These are phyloP conservation scores for Neocatenulostroma microsporum DNA, from an alignment of 2,329 filamentous ascomycete genomes.

Conservation along the genomic window DNA sequence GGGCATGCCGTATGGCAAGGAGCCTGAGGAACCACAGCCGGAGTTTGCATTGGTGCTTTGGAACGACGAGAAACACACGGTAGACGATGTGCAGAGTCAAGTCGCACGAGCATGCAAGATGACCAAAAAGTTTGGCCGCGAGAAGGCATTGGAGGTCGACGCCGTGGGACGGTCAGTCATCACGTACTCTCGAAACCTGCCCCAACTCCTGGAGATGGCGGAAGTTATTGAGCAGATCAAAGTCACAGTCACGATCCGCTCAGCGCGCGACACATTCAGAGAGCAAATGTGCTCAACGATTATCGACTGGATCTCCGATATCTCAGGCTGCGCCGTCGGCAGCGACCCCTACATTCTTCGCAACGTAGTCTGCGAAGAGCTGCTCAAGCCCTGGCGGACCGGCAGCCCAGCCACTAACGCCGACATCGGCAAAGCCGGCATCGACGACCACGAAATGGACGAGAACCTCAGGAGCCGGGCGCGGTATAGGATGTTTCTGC, in stretches of 20 bases:
- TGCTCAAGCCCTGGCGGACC: conserved; percentile 77
- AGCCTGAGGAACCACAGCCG: conserved; percentile 52
- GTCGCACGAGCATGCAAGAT: conserved; percentile 82
- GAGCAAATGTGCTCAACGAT: conserved; percentile 99
- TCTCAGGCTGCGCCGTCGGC: conserved; percentile 79
- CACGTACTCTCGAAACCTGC: conserved; percentile 64
- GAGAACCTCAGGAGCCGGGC: conserved; percentile 39
- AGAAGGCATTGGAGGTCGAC: conserved; percentile 81
- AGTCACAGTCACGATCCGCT: conserved; percentile 89
- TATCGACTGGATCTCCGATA: conserved; percentile 91
- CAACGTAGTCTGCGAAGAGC: conserved; percentile 78
- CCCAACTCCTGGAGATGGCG: conserved; percentile 66
- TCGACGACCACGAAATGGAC: conserved; percentile 70
- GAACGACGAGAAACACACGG: conserved; percentile 99
- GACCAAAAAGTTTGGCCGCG: conserved; percentile 58
- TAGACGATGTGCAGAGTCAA: conserved; percentile 82
- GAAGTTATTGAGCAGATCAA: conserved; percentile 90
- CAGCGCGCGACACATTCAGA: conserved; percentile 86
- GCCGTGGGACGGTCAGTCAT: conserved; percentile 80
- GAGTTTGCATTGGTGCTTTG: conserved; percentile 84
- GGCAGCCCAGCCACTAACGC: conserved; percentile 79
- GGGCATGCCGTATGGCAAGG: conserved; percentile 56
- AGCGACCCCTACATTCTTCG: conserved; percentile 71
- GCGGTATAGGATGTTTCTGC: conserved; percentile 33
- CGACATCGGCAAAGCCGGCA: conserved; percentile 65